Conservation (phyloP, 306 rosid genomes). For the Glycine tomentella region DNA sequence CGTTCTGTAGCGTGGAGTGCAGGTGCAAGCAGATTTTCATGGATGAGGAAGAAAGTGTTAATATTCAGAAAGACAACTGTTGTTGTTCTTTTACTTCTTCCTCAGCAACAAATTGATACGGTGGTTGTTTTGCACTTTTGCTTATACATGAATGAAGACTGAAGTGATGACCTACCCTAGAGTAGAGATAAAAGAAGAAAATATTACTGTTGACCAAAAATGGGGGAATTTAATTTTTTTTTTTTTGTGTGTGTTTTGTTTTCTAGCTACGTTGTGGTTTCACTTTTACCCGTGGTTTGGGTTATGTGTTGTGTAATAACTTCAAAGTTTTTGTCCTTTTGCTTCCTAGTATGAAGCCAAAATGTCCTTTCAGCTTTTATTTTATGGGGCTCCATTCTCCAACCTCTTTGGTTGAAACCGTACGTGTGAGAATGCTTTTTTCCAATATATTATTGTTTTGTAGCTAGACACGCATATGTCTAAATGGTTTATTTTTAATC, state of each 20-base stretch:
- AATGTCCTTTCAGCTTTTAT: conserved; percentile 52
- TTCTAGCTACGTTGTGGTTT: conserved; percentile 40
- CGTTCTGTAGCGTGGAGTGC: conserved; percentile 91
- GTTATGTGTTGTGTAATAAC: conserved; percentile 51
- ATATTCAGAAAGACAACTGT: conserved; percentile 57
- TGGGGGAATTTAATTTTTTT: conserved; percentile 14
- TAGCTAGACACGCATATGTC: not conserved
- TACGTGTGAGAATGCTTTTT: conserved; percentile 2
- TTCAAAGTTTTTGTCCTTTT: conserved; percentile 52
- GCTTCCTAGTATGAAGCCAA: conserved; percentile 66
- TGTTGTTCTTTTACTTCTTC: conserved; percentile 69
- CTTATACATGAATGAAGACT: conserved; percentile 37
- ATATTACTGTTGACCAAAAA: conserved; percentile 19
- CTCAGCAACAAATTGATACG: conserved; percentile 53
- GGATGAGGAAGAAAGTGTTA: conserved; percentile 77
- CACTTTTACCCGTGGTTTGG: conserved; percentile 34
- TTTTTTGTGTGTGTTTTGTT: not conserved
- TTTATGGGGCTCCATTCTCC: conserved; percentile 39
- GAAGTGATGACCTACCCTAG: not conserved
- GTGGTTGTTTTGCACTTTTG: conserved; percentile 61
- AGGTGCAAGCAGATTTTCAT: conserved; percentile 86
- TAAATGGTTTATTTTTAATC: too few relatives aligned
- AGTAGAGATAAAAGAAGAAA: not conserved
- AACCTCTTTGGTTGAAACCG: conserved; percentile 5
- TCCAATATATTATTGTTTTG: not conserved